Evolutionary conservation across 768 basidiomycete species (phyloP), one percentile per base, ranked within the genome.

Genomic region (Daedaleopsis sinensis): DNA sequence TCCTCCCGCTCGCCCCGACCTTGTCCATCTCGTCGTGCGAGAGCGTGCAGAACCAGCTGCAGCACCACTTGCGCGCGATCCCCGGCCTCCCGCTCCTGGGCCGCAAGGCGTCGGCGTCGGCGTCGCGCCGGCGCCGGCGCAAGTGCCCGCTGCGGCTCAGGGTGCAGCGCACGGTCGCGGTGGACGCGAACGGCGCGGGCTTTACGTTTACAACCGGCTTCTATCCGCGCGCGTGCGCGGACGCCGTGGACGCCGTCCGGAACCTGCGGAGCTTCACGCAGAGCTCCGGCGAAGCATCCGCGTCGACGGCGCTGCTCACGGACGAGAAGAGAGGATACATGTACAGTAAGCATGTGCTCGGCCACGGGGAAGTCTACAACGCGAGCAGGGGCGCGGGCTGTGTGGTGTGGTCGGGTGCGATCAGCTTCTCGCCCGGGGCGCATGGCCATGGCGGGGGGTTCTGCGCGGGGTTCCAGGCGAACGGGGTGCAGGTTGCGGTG

Each of bases 401-500:
- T 12, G 39, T 70, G 18, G 65, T 67, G 21, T 72, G 71, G 71
- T 62, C 71, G 7, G 70, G 71, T 5, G 57, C 63, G 47, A 62
- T 72, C 55, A 59, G 59, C 24, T 46, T 70, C 13, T 60, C 68
- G 1, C 46, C 27, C 27, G 27, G 4, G 27, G 27, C 60, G 21
- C 13, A 48, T 15, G 38, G 43, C 12, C 13, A 48, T 15, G 38
- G 43, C 12, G 48, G 46, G 16, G 57, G 65, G 37, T 39, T 58
- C 24, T 53, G 61, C 21, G 68, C 69, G 1, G 68, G 68, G 11
- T 72, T 72, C 58, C 35, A 61, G 19, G 65, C 65, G 6, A 63
- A 57, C 16, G 69, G 66, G 10, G 46, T 73, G 57, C 47, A 55
- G 21, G 70, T 71, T 11, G 44, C 55, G 57, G 71, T 71, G 59